Base-by-base conservation (phyloP, 2,329 filamentous ascomycete species). In the Colletotrichum sp. region DNA sequence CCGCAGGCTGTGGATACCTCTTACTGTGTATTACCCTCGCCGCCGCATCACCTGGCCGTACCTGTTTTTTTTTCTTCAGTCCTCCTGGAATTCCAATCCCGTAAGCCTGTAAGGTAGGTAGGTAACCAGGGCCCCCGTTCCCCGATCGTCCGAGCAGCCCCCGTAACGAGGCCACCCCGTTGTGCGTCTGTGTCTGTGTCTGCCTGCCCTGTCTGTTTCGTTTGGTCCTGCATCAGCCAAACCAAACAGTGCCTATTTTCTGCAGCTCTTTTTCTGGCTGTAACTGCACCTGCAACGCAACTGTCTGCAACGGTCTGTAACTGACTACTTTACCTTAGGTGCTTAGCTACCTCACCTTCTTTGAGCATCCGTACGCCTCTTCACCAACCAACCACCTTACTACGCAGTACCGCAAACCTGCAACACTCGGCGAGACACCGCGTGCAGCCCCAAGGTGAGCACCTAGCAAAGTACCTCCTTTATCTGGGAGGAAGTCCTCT, bases 391-490 rank as follows among this genome's bases (percentile, higher is more conserved):
- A 28, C 26, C 26, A 14, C 16, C 26, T 57, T 57, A 28, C 52
- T 16, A 7, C 52, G 14, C 52, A 26, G 14, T 43, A 60, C n/a
- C 7, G 36, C 52, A 64, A 65, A 26, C 48, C 43, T 55, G n/a
- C 67, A 65, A 66, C 72, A 61, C 55, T 63, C 68, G 72, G 72
- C 61, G 60, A 72, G 48, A 75, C 68, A 67, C 60, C 24, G 68
- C 60, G 39, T 26, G 60, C 71, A 69, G 30, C 24, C 48, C 64
- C 30, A 65, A 68, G 68, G 59, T 74, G 68, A 74, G 39, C 36
- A 18, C 0, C 8, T 9, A 43, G 8, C 39, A 43, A 43, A 43
- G 39, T 43, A 43, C 39, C 39, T 43, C 18, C 18, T 43, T 6
- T 43, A 43, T 9, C 39, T 43, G 39, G 39, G 39, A 43, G 39